Base-by-base conservation (phyloP, 2,329 filamentous ascomycete genomes). In the Diaporthe sp. region DNA sequence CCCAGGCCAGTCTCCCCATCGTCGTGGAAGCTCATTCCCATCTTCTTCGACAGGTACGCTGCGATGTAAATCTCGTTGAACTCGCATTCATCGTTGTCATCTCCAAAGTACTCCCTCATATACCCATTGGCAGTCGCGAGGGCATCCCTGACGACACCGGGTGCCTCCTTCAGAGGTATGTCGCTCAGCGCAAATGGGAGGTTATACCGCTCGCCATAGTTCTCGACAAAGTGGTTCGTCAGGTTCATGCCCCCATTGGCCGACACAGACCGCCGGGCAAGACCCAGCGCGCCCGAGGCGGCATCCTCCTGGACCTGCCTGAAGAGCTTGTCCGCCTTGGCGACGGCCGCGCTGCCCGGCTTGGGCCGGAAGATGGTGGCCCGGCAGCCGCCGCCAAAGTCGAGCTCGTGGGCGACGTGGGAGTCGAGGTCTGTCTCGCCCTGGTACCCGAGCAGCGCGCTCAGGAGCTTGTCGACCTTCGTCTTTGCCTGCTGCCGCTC, bases 41-140 rank as follows among this genome's bases (percentile, higher is more conserved):
- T 53, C 63, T 51, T 68, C n/a, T 13, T 39, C 1, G 58, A 60
- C 12, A 44, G 57, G 71, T 73, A 73, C 42, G 57, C 47, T 1
- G 71, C 71, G 37, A 65, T 31, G n/a, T 65, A 65, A 28, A 73
- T 13, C 44, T 73, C 31, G 31, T 73, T 73, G 47, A 65, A 73
- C 28, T 34, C 34, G 17, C 71, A 68, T 2, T 68, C 31, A 0
- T 51, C 34, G 17, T 39, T 15, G 6, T 22, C 58, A 2, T 15
- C 15, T 4, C 60, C 57, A 13, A 73, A 65, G 34, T 73, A 73
- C 44, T 49, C 15, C 34, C n/a, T 17, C 58, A 65, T 37, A 7
- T 63, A 73, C 28, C 15, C 20, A 31, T 73, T 73, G 9, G 49
- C 42, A 25, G 20, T 6, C 22, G 20, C 4, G 6, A 73, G 37